Conservation (phyloP, 768 basidiomycete genomes). For the Naganishia randhawae region DNA sequence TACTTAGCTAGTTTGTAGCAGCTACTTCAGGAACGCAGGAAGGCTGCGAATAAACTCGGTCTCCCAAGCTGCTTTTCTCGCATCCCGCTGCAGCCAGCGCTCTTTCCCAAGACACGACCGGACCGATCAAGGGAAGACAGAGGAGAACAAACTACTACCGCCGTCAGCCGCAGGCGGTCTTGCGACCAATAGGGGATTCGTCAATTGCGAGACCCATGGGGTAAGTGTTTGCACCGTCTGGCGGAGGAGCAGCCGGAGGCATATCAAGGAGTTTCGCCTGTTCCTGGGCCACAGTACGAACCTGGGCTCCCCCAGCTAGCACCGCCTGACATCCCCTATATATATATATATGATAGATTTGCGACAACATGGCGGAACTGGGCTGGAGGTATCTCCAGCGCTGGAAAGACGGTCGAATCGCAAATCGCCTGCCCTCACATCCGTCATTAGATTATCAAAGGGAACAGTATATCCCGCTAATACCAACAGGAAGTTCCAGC, state of each 20-base stretch:
- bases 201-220: neutral
- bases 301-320: neutral
- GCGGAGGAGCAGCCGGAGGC: too few relatives aligned
- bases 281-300: neutral
- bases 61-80: neutral
- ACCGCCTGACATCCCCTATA: too few relatives aligned
- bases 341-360: neutral
- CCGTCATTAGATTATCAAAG: neutral
- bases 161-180: neutral
- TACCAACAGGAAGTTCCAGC: neutral
- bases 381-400: conserved; percentile 4
- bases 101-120: neutral
- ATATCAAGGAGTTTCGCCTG: neutral
- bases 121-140: neutral
- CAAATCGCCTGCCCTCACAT: neutral
- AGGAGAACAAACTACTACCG: neutral
- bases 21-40: neutral
- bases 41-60: neutral
- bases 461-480: conserved; percentile 11
- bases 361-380: neutral
- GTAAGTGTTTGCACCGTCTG: neutral
- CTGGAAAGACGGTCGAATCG: neutral
- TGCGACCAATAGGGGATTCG: neutral
- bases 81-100: neutral
- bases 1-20: neutral